These are phyloP conservation scores for Tuber brumale DNA, from an alignment of 495 filamentous ascomycete species.

Conservation along the genomic window DNA sequence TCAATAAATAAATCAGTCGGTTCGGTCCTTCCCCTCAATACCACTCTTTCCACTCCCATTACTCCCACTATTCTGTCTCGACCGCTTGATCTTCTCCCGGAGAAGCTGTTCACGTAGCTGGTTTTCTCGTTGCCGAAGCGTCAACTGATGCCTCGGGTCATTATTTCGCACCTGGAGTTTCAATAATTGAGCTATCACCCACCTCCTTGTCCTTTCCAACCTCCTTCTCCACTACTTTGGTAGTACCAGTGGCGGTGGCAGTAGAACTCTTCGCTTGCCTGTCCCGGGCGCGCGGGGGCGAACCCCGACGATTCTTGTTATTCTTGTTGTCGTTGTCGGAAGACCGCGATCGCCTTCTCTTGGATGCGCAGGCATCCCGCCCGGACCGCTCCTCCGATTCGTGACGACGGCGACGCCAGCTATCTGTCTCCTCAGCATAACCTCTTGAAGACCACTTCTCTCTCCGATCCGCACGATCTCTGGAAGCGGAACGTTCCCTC, in stretches of 20 bases:
- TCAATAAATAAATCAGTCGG: conserved; percentile 16
- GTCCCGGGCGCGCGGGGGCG: background rate
- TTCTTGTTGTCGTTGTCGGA: conserved; percentile 20
- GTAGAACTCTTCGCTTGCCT: background rate
- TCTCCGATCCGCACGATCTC: conserved; percentile 32
- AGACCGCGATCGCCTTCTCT: conserved; percentile 29
- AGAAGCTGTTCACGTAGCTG: conserved; percentile 61
- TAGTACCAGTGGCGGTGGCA: background rate
- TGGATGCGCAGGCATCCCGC: conserved; percentile 13
- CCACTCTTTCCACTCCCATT: conserved; percentile 22
- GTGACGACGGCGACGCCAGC: conserved; percentile 24
- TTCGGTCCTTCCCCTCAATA: conserved; percentile 7
- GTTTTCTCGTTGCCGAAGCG: conserved; percentile 48
- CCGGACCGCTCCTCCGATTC: conserved; percentile 19
- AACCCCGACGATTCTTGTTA: conserved; percentile 5
- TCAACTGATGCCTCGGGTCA: conserved; percentile 32
- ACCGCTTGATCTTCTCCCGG: conserved; percentile 57
- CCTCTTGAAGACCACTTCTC: conserved; percentile 34
- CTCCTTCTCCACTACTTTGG: conserved; percentile 25
- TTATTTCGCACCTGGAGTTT: conserved; percentile 28
- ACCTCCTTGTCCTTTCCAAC: conserved; percentile 31
- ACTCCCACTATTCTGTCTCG: conserved; percentile 36
- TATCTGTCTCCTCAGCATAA: conserved; percentile 36
- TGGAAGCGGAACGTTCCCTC: conserved; percentile 30
- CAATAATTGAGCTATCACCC: conserved; percentile 20